Conservation (phyloP, 257 asterid genomes). For the Ilex aquifolium region DNA sequence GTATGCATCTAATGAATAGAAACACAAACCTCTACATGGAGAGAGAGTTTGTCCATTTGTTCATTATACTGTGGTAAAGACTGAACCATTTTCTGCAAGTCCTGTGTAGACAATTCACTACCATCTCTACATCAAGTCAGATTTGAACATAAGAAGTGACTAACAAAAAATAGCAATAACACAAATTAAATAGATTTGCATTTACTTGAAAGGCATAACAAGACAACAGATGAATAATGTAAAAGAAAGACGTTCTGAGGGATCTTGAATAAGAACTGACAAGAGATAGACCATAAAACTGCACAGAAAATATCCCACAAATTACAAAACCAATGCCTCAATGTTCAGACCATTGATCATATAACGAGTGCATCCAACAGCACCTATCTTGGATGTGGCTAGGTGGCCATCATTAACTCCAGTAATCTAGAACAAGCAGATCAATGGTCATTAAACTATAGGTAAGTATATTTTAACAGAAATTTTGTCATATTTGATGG, state of each 20-base stretch:
- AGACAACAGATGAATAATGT: background rate
- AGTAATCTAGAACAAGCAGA: no score
- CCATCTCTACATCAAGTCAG: conserved; percentile 62
- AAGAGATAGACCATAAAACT: background rate
- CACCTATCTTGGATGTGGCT: no score
- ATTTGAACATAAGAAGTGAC: conserved; percentile 15
- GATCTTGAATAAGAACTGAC: background rate
- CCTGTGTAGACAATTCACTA: conserved; percentile 84
- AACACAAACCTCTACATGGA: no score
- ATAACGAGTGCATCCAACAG: no score
- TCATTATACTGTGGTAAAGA: conserved; percentile 92
- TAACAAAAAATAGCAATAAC: background rate
- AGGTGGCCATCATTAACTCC: no score
- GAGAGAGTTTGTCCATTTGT: conserved; percentile 92
- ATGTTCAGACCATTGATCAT: no score
- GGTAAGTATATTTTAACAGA: no score
- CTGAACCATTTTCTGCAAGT: conserved; percentile 96
- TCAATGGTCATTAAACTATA: no score
- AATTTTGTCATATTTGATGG: no score
- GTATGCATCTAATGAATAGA: no score
- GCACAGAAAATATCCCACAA: background rate
- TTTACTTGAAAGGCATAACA: background rate
- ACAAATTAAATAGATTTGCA: background rate
- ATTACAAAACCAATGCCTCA: no score
- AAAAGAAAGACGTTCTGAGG: background rate